Conservation (phyloP, 1,284 basidiomycete genomes). For the Chalciporus sp. region DNA sequence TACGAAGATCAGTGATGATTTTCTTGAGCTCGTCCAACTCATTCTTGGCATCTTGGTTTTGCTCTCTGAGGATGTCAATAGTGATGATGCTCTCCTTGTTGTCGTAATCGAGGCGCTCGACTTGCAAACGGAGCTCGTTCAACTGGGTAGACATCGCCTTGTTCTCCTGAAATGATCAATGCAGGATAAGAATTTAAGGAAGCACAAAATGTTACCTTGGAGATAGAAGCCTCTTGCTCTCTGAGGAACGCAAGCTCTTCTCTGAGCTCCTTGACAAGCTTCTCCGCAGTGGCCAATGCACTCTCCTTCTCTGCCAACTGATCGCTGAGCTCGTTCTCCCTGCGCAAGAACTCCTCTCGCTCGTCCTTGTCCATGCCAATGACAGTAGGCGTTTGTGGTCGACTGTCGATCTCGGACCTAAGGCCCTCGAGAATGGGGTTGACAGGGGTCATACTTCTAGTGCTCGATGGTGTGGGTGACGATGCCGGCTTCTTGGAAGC, state of each 20-base stretch:
- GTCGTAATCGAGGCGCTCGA: slow-evolving; percentile 93
- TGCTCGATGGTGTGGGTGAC: slow-evolving; percentile 63
- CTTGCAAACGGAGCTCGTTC: slow-evolving; percentile 89
- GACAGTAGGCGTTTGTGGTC: slow-evolving; percentile 86
- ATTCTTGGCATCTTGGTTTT: slow-evolving; percentile 84
- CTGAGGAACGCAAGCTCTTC: slow-evolving; percentile 88
- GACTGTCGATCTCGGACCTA: slow-evolving; percentile 66
- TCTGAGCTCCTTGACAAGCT: slow-evolving; percentile 81
- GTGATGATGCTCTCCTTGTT: slow-evolving; percentile 94
- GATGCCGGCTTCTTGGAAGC: slow-evolving; percentile 63
- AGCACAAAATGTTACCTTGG: slow-evolving; percentile 53
- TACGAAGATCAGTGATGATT: slow-evolving; percentile 78
- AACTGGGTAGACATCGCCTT: slow-evolving; percentile 88
- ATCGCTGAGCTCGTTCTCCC: slow-evolving; percentile 98
- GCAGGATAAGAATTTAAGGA: slow-evolving; percentile 5
- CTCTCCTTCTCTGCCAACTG: slow-evolving; percentile 91
- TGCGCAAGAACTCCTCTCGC: slow-evolving; percentile 92
- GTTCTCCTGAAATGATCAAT: slow-evolving; percentile 68
- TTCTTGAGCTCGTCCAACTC: slow-evolving; percentile 92
- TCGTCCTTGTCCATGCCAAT: slow-evolving; percentile 94
- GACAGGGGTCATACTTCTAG: slow-evolving; percentile 80
- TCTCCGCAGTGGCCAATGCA: slow-evolving; percentile 72
- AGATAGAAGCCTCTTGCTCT: slow-evolving; percentile 83
- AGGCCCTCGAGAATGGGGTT: slow-evolving; percentile 81
- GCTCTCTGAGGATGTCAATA: slow-evolving; percentile 96